These are phyloP conservation scores for Glomus cerebriforme DNA, from an alignment of 192 early-diverging fungal species.

Conservation along the genomic window DNA sequence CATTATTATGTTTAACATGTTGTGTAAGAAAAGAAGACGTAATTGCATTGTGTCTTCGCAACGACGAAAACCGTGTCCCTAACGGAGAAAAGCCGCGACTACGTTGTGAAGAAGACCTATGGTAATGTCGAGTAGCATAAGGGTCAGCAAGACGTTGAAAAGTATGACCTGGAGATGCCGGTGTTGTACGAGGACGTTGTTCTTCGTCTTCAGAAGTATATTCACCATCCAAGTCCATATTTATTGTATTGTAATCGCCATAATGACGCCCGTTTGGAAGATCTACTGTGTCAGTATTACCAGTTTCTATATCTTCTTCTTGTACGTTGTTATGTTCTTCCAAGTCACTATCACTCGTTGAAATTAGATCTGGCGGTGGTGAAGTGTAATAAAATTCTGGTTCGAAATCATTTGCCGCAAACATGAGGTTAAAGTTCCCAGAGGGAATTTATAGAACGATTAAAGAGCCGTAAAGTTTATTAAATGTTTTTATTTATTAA, in stretches of 20 bases:
- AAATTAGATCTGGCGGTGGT: slow-evolving; percentile 6
- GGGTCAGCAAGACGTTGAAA: neutral
- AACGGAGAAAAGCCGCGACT: slow-evolving; percentile 10
- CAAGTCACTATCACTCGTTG: slow-evolving; percentile 1
- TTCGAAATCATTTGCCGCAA: slow-evolving; percentile 13
- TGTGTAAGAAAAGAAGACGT: slow-evolving; percentile 15
- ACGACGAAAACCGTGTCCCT: neutral
- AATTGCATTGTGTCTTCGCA: slow-evolving; percentile 16
- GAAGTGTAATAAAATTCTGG: slow-evolving; percentile 2
- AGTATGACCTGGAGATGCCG: neutral
- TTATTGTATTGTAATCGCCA: slow-evolving; percentile 6
- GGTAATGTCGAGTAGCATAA: slow-evolving; percentile 7
- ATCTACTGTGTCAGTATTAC: neutral
- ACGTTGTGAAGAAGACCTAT: slow-evolving; percentile 18
- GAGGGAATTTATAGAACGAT: neutral
- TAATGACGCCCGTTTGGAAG: neutral
- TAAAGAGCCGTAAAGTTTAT: neutral
- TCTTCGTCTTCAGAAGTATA: slow-evolving; percentile 29
- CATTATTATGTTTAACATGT: slow-evolving; percentile 12
- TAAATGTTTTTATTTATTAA: neutral
- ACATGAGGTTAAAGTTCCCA: neutral
- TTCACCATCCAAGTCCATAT: slow-evolving; percentile 23
- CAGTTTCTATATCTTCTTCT: slow-evolving; percentile 1
- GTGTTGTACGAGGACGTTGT: neutral
- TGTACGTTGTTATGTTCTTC: slow-evolving; percentile 8